Percentiles rank a stretch among this genome's conserved stretches.
Evolutionary conservation across 768 basidiomycete genomes (phyloP).

Genomic region (Suillus subluteus): DNA sequence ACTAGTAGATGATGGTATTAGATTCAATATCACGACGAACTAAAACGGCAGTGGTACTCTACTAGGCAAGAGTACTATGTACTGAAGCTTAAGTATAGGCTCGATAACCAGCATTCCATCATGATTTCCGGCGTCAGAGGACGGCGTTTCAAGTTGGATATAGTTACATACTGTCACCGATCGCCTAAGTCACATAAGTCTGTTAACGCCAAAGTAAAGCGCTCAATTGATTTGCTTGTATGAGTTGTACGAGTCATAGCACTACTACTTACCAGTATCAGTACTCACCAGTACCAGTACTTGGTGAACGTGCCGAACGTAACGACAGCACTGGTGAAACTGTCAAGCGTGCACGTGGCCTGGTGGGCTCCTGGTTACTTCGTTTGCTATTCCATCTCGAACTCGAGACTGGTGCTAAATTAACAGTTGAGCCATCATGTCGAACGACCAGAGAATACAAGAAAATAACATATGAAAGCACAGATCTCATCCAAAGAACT

Average conservation of each 20-base stretch:
- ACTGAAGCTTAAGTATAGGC: neutral
- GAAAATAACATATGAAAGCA: constrained; percentile 6
- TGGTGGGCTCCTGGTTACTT: neutral
- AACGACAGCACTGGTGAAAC: neutral
- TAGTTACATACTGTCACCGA: no score
- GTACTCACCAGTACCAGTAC: no score
- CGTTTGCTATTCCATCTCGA: neutral
- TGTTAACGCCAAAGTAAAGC: no score
- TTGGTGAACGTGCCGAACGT: neutral
- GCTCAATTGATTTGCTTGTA: no score
- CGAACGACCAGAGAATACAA: neutral
- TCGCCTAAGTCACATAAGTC: no score
- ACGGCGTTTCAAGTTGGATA: neutral
- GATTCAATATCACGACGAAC: no score
- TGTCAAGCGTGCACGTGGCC: neutral
- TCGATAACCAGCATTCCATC: no score
- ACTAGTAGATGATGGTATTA: no score
- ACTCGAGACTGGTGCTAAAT: neutral
- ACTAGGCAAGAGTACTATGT: no score
- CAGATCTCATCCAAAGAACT: constrained; percentile 19
- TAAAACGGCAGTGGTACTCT: no score
- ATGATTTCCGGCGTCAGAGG: neutral
- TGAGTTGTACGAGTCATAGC: neutral
- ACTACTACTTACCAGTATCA: no score
- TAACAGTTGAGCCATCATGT: neutral